A percentile compares a stretch with the other conserved stretches of the same genome.
phyloP scores from a whole-genome alignment of 768 basidiomycete genomes.

The Leccinum aurantiacum region DNA sequence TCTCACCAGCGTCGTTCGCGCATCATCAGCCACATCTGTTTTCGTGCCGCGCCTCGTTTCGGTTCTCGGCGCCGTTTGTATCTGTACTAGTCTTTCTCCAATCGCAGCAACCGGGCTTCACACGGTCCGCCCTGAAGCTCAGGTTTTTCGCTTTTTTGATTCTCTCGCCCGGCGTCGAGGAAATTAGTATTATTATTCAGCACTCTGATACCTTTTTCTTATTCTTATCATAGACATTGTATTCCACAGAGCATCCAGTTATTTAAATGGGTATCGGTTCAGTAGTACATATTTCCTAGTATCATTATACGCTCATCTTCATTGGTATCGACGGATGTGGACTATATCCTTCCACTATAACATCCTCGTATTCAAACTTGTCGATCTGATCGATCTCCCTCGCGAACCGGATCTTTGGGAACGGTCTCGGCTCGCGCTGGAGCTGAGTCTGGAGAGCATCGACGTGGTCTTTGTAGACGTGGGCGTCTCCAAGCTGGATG shows the following conservation, averaged over 20 bases:
- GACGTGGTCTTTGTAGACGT: conserved; percentile 92
- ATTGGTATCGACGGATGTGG: conserved; percentile 83
- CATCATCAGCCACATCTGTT: no score
- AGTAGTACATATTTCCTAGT: background rate
- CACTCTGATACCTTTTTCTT: no score
- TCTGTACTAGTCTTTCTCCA: no score
- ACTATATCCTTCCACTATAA: conserved; percentile 84
- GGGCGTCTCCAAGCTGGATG: conserved; percentile 96
- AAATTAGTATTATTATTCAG: no score
- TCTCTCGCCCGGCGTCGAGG: no score
- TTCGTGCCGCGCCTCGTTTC: no score
- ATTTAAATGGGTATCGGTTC: conserved; percentile 3
- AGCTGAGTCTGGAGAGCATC: conserved; percentile 84
- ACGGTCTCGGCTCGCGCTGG: conserved; percentile 70
- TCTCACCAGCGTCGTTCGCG: no score
- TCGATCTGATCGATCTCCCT: conserved; percentile 73
- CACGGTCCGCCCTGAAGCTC: no score
- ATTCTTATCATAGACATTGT: background rate
- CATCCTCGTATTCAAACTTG: conserved; percentile 75
- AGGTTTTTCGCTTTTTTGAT: no score
- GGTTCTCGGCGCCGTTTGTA: no score
- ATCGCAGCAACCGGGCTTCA: no score
- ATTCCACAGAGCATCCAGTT: background rate
- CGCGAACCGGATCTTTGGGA: conserved; percentile 79
- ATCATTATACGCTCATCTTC: conserved; percentile 89